Percentiles rank a stretch among this genome's conserved stretches.
Conservation (phyloP, 116 monocot genomes). For the Papilionanthe hybrid region DNA sequence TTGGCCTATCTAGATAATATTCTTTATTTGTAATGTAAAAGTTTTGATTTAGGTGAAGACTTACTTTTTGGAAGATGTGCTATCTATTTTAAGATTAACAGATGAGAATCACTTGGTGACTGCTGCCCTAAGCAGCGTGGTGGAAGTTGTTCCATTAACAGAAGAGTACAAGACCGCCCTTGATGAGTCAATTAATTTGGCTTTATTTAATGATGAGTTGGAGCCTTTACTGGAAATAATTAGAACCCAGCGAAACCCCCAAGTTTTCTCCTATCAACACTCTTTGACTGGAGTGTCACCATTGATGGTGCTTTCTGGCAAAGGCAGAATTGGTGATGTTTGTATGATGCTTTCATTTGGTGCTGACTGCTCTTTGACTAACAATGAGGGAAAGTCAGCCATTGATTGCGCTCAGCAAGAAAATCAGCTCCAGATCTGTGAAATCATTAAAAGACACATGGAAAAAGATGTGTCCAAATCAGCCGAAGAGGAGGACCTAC, state of each 20-base stretch:
- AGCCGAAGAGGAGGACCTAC: slow-evolving; percentile 50
- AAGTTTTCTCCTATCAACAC: slow-evolving; percentile 68
- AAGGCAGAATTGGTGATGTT: slow-evolving; percentile 76
- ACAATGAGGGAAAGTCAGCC: slow-evolving; percentile 70
- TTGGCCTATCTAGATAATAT: neutral
- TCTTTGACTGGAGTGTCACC: slow-evolving; percentile 74
- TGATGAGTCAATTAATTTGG: slow-evolving; percentile 81
- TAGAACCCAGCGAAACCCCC: slow-evolving; percentile 31
- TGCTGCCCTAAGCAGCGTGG: slow-evolving; percentile 14
- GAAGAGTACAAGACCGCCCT: slow-evolving; percentile 60
- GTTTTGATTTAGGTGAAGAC: slow-evolving; percentile 62
- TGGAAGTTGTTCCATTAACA: slow-evolving; percentile 30
- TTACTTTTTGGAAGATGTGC: slow-evolving; percentile 94
- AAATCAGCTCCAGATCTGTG: slow-evolving; percentile 50
- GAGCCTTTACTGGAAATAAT: slow-evolving; percentile 78
- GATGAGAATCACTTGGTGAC: slow-evolving; percentile 52
- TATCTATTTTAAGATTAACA: slow-evolving; percentile 55
- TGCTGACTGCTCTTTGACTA: slow-evolving; percentile 56
- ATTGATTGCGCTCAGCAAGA: slow-evolving; percentile 75
- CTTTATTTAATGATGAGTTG: slow-evolving; percentile 68
- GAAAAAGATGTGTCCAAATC: slow-evolving; percentile 39
- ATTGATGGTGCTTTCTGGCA: slow-evolving; percentile 81
- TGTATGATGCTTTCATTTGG: slow-evolving; percentile 87
- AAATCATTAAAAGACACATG: slow-evolving; percentile 67
- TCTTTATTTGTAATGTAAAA: slow-evolving; percentile 4